Evolutionary conservation across 1,284 basidiomycete genomes (phyloP), one percentile per base, ranked within the genome.

Genomic region (Rhodotorula sp.): DNA sequence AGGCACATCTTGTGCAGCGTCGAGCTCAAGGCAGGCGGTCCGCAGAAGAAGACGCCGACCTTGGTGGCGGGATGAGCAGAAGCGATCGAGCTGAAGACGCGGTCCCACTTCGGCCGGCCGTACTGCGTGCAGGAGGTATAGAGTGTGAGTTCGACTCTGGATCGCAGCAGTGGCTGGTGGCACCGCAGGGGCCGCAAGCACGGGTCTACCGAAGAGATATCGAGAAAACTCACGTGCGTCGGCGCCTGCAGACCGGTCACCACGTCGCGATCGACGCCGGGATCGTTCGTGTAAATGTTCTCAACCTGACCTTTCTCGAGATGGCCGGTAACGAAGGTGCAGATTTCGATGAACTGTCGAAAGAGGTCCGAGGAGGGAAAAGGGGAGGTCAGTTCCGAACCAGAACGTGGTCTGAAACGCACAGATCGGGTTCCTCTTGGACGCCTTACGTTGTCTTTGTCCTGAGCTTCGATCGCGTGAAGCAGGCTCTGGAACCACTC

Each of bases 401-500:
- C 14, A 43, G 38, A 43, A 14, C 38, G 38, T 10, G 38, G 8
- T 43, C 38, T 43, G 38, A 14, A 43, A 2, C 10, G 38, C 38
- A 43, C 38, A 43, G 38, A 10, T 5, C 38, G 19, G 2, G 15
- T 52, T 4, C 19, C 1, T 4, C 48, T 48, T 7, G 47, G 19
- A 26, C 3, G 21, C 43, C 75, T n/a, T 6, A 77, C 77, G 79
- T 89, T 88, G 80, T 88, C 86, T 21, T 85, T 85, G 79, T 95
- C 93, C 80, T 95, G 91, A 75, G 92, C 91, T 81, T 95, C 93
- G 76, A 95, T 92, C 34, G 93, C 93, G 76, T 90, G 87, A 72
- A 95, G 83, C 43, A 95, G 86, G n/a, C 89, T 91, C 81, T 93
- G 91, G 86, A 95, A 94, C 92, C 92, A 94, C 80, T 93, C 91